phyloP scores from a whole-genome alignment of 371 early-diverging fungal genomes.

The Thermomucor indicae-seudaticae region DNA sequence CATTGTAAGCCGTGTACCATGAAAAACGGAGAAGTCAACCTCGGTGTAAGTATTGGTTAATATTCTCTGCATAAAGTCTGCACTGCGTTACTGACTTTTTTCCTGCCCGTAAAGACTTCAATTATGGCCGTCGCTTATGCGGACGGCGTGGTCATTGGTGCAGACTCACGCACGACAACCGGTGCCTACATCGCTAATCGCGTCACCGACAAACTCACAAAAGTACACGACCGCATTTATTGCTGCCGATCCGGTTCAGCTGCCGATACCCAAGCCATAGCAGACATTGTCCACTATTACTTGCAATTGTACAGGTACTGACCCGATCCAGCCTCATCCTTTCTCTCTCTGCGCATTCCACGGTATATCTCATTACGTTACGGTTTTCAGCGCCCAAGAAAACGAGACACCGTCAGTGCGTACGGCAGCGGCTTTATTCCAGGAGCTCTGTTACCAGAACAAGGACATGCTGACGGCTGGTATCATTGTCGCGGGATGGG shows the following conservation, averaged over 20 bases:
- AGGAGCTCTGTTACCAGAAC: slow-evolving; percentile 94
- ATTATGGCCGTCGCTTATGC: slow-evolving; percentile 98
- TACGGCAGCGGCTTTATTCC: slow-evolving; percentile 92
- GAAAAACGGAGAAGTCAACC: slow-evolving; percentile 93
- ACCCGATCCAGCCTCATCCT: neutral
- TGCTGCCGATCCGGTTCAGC: slow-evolving; percentile 98
- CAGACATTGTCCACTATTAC: slow-evolving; percentile 93
- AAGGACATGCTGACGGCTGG: slow-evolving; percentile 92
- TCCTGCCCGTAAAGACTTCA: slow-evolving; percentile 80
- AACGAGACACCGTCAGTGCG: slow-evolving; percentile 85
- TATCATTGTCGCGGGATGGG: slow-evolving; percentile 99
- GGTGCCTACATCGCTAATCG: slow-evolving; percentile 98
- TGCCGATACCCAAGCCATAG: slow-evolving; percentile 99
- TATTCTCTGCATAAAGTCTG: neutral
- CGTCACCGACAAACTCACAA: slow-evolving; percentile 99
- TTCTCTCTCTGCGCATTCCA: neutral
- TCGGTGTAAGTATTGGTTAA: slow-evolving; percentile 71
- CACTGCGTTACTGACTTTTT: neutral
- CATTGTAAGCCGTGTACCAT: no score
- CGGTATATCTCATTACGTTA: neutral
- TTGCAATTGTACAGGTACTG: slow-evolving; percentile 84
- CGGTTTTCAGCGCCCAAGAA: slow-evolving; percentile 67
- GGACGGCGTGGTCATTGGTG: slow-evolving; percentile 98
- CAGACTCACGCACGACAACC: slow-evolving; percentile 98
- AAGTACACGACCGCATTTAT: slow-evolving; percentile 94